Conservation (phyloP, 257 asterid species). For the Solanum tarapatanum region DNA sequence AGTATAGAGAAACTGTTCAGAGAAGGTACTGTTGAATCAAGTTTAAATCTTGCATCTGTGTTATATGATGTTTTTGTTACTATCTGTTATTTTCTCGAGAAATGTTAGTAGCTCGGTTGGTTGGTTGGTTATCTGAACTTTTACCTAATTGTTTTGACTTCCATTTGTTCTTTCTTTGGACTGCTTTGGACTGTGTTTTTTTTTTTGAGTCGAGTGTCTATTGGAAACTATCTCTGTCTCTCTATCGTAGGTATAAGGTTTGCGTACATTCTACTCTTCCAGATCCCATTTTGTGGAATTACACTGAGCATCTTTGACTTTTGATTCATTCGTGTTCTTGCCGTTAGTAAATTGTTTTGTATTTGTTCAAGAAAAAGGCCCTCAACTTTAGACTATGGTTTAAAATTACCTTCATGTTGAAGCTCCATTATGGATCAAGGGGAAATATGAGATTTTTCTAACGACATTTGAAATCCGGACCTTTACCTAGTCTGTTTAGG, state of each 20-base stretch:
- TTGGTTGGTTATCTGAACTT: background rate
- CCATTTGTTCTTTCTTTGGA: background rate
- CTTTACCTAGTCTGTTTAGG: background rate
- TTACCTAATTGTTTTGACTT: background rate
- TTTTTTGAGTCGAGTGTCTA: background rate
- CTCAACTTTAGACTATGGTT: background rate
- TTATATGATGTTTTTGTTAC: background rate
- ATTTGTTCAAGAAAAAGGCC: background rate
- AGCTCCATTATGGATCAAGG: background rate
- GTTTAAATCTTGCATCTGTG: background rate
- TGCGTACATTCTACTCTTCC: background rate
- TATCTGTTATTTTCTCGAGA: background rate
- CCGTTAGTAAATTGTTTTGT: background rate
- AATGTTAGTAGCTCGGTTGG: background rate
- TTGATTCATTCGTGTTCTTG: background rate
- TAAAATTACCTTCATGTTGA: background rate
- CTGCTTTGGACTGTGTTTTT: background rate
- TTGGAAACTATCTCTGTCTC: too few relatives aligned
- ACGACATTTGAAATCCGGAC: background rate
- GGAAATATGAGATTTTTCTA: background rate
- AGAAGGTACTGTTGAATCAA: constrained; percentile 22
- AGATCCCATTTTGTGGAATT: background rate
- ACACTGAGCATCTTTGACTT: background rate
- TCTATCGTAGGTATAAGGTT: rapidly evolving
- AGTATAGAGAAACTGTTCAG: constrained; percentile 52